phyloP scores from a whole-genome alignment of 805 yeast species.

The Kurtzmaniella fragi region DNA sequence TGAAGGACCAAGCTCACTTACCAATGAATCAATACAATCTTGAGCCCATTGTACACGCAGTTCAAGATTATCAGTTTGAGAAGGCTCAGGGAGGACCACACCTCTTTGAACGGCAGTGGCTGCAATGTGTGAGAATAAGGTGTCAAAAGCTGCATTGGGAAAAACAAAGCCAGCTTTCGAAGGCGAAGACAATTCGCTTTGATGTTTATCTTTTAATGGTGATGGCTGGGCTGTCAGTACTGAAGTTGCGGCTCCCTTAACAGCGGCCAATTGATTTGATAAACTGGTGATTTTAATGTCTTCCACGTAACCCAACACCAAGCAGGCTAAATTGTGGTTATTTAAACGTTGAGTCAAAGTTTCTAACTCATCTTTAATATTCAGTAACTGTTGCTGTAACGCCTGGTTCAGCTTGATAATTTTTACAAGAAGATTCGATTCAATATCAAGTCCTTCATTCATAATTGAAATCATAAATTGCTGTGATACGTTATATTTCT shows the following conservation, averaged over 20 bases:
- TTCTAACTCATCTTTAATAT: constrained; percentile 23
- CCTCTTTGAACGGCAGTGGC: constrained; percentile 41
- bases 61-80: constrained; percentile 14
- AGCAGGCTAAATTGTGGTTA: constrained; percentile 41
- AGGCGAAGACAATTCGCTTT: not conserved
- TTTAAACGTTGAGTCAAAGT: constrained; percentile 20
- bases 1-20: constrained; percentile 4
- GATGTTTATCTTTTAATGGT: not conserved
- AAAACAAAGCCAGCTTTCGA: not conserved
- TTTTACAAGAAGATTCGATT: constrained; percentile 22
- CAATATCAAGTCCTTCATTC: constrained; percentile 18
- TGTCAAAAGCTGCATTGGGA: constrained; percentile 30
- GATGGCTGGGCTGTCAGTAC: not conserved
- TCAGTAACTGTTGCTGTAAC: constrained; percentile 25
- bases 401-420: constrained; percentile 26
- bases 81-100: constrained; percentile 33
- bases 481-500: constrained; percentile 26
- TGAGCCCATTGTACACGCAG: constrained; percentile 32
- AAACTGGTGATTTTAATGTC: constrained; percentile 26
- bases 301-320: constrained; percentile 45
- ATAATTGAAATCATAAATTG: constrained; percentile 26
- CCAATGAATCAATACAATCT: constrained; percentile 34
- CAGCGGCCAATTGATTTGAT: constrained; percentile 1
- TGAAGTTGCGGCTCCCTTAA: not conserved
- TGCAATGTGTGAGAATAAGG: constrained; percentile 42